phyloP scores from a whole-genome alignment of 768 basidiomycete species.

The Hericium rajendrae region DNA sequence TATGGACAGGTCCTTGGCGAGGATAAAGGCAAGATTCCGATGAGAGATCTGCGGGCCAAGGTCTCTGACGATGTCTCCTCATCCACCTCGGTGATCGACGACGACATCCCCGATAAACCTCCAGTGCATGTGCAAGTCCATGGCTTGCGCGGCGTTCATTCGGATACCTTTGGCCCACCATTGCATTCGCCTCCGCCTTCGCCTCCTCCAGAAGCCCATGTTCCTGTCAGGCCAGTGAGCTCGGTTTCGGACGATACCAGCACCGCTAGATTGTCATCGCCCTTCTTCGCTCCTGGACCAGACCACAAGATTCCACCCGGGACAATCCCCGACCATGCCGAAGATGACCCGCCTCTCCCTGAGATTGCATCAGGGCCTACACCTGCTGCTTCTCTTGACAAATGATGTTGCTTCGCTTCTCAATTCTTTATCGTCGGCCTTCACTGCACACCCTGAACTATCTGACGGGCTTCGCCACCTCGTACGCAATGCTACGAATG shows the following conservation, averaged over 20 bases:
- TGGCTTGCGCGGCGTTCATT: slow-evolving; percentile 9
- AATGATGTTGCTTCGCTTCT: slow-evolving; percentile 59
- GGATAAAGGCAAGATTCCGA: slow-evolving; percentile 40
- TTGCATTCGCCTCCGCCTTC: neutral
- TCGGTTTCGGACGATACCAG: neutral
- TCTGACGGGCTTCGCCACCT: slow-evolving; percentile 60
- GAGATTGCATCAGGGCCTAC: slow-evolving; percentile 26
- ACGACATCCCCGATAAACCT: slow-evolving; percentile 41
- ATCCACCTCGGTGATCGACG: slow-evolving; percentile 28
- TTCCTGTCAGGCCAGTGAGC: neutral
- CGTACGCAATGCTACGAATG: slow-evolving; percentile 47
- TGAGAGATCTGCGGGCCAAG: slow-evolving; percentile 13
- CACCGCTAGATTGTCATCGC: too few species aligned
- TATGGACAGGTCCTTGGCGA: slow-evolving; percentile 16
- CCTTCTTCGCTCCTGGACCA: too few species aligned
- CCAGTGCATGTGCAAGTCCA: slow-evolving; percentile 48
- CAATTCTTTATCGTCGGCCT: slow-evolving; percentile 40
- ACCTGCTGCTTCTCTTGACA: slow-evolving; percentile 38
- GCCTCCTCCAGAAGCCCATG: slow-evolving; percentile 4
- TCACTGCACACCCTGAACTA: slow-evolving; percentile 62
- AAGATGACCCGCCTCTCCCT: slow-evolving; percentile 43
- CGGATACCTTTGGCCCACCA: slow-evolving; percentile 10
- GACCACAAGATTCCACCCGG: too few species aligned
- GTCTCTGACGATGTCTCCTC: slow-evolving; percentile 29
- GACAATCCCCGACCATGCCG: neutral